Conservation (phyloP, 768 basidiomycete species). For the Mycena indigotica region DNA sequence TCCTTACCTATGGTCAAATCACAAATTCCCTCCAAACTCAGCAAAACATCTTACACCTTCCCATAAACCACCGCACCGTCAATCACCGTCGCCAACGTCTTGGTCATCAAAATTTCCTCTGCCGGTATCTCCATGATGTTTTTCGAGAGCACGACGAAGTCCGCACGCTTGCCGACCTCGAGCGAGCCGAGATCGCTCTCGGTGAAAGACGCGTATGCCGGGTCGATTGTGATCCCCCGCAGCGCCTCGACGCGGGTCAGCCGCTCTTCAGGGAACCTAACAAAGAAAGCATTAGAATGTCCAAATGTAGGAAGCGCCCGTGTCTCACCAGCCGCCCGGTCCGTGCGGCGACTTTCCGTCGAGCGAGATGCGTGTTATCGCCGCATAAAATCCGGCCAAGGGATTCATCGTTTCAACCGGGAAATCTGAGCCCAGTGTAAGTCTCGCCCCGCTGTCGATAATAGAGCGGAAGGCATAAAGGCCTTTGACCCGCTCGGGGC, state of each 20-base stretch:
- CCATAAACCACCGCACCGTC: constrained; percentile 64
- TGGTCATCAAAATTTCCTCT: constrained; percentile 54
- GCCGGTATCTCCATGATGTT: constrained; percentile 69
- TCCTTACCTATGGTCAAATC: background rate
- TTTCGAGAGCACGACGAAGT: constrained; percentile 80
- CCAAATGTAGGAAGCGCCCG: constrained; percentile 5
- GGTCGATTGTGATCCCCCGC: constrained; percentile 85
- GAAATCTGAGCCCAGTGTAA: constrained; percentile 91
- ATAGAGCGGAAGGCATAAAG: constrained; percentile 89
- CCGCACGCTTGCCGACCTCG: constrained; percentile 76
- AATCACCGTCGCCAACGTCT: constrained; percentile 62
- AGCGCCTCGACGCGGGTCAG: constrained; percentile 83
- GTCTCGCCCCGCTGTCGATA: constrained; percentile 64
- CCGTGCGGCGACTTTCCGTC: constrained; percentile 87
- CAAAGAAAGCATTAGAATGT: background rate
- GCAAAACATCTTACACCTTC: background rate
- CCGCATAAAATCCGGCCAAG: constrained; percentile 86
- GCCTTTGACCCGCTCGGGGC: constrained; percentile 77
- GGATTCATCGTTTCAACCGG: constrained; percentile 93
- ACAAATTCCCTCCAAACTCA: background rate
- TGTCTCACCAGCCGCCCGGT: constrained; percentile 77
- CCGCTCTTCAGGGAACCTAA: constrained; percentile 73
- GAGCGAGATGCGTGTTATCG: constrained; percentile 71
- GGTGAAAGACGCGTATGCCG: constrained; percentile 84
- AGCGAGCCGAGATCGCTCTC: constrained; percentile 76